These are phyloP conservation scores for Plasmodium sp. DNA, from an alignment of 169 alveolate genomes.

Conservation along the genomic window DNA sequence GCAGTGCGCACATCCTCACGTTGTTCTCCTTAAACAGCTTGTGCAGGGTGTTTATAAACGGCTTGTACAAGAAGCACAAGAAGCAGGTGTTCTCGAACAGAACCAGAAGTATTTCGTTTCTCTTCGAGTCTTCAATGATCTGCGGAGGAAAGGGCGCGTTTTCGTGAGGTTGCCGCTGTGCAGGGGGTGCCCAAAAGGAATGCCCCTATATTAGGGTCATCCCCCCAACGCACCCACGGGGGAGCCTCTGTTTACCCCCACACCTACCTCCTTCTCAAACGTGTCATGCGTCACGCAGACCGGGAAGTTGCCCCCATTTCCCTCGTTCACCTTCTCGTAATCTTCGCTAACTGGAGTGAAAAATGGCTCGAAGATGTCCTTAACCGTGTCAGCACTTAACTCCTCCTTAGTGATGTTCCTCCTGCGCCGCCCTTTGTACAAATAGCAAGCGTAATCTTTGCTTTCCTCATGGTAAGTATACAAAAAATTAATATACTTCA, in stretches of 20 bases:
- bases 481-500: constrained; percentile 46
- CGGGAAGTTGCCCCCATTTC: constrained; percentile 40
- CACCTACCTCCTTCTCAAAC: constrained; percentile 61
- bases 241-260: neutral
- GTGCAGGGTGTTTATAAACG: constrained; percentile 63
- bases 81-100: constrained; percentile 65
- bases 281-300: constrained; percentile 64
- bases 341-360: constrained; percentile 67
- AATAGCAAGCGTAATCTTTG: constrained; percentile 50
- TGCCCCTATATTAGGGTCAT: neutral
- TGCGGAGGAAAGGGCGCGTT: neutral
- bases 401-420: constrained; percentile 61
- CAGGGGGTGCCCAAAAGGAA: neutral
- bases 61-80: constrained; percentile 64
- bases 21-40: constrained; percentile 64
- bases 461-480: constrained; percentile 64
- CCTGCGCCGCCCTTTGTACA: constrained; percentile 69
- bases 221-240: neutral
- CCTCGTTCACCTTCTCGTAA: constrained; percentile 39
- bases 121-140: constrained; percentile 71
- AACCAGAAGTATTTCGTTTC: constrained; percentile 40
- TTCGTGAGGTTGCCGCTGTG: neutral
- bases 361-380: constrained; percentile 41
- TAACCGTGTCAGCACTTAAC: constrained; percentile 1
- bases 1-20: neutral